Evolutionary conservation across 495 filamentous ascomycete species (phyloP).

Genomic region (Penicillium canariense): DNA sequence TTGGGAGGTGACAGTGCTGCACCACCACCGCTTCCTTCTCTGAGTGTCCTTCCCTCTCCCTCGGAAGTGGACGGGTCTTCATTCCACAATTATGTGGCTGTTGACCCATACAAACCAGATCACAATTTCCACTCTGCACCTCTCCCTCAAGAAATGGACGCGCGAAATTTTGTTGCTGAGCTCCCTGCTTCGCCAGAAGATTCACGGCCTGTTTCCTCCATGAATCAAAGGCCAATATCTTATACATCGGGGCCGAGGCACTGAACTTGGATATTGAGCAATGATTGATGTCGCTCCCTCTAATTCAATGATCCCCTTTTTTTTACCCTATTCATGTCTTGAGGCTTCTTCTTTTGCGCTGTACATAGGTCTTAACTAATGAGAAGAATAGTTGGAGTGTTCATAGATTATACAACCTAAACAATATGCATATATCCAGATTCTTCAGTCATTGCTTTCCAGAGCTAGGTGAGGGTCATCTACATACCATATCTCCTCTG

Average conservation of each 20-base stretch:
- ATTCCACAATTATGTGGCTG: conserved; percentile 4
- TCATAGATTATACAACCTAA: too few relatives aligned
- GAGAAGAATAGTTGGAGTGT: too few relatives aligned
- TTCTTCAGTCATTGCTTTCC: too few relatives aligned
- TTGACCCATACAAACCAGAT: conserved; percentile 3
- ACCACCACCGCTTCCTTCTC: background rate
- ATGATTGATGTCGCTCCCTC: too few relatives aligned
- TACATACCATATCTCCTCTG: too few relatives aligned
- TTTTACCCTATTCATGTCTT: background rate
- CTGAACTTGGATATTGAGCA: background rate
- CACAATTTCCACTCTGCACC: conserved; percentile 4
- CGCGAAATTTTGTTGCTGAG: conserved; percentile 7
- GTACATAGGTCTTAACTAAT: too few relatives aligned
- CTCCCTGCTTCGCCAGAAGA: background rate
- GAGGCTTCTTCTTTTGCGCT: too few relatives aligned
- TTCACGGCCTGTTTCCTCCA: background rate
- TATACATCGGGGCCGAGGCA: background rate
- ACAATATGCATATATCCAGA: too few relatives aligned
- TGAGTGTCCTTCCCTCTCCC: conserved; percentile 1
- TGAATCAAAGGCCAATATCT: background rate
- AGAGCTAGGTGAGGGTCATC: too few relatives aligned
- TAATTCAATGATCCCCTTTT: too few relatives aligned
- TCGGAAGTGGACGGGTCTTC: conserved; percentile 9
- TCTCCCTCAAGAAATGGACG: conserved; percentile 8
- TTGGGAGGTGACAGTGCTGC: background rate